Evolutionary conservation across 495 filamentous ascomycete genomes (phyloP).

Genomic region (Podospora fimiseda): DNA sequence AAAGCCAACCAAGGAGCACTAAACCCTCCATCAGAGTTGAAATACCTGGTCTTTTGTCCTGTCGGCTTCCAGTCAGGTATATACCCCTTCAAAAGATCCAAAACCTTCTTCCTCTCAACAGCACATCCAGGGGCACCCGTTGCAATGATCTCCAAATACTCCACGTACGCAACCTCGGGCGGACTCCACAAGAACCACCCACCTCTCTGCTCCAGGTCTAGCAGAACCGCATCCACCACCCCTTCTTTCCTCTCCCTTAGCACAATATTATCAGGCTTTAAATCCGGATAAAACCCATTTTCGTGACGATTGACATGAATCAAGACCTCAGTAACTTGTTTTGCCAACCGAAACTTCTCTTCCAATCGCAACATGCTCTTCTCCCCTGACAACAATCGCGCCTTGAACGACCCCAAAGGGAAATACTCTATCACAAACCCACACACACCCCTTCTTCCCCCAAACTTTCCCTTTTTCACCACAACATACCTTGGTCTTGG

Average conservation of each 20-base stretch:
- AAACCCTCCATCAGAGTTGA: constrained; percentile 19
- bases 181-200: constrained; percentile 28
- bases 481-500: constrained; percentile 25
- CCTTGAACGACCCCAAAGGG: constrained; percentile 23
- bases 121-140: background rate
- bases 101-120: constrained; percentile 1
- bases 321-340: constrained; percentile 24
- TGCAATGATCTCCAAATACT: constrained; percentile 24
- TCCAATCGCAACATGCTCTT: constrained; percentile 2
- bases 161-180: constrained; percentile 29
- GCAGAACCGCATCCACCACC: constrained; percentile 19
- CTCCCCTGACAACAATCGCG: constrained; percentile 9
- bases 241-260: constrained; percentile 3
- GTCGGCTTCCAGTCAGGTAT: constrained; percentile 10
- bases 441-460: constrained; percentile 25
- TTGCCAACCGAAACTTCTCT: constrained; percentile 24
- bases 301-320: constrained; percentile 25
- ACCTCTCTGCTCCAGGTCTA: constrained; percentile 33
- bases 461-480: constrained; percentile 27
- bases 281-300: constrained; percentile 30
- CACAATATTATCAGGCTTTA: constrained; percentile 34
- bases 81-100: background rate
- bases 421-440: constrained; percentile 32
- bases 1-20: constrained; percentile 19
- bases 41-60: constrained; percentile 12